Evolutionary conservation across 2,329 filamentous ascomycete genomes (phyloP).

Genomic region (Colletotrichum melonis): DNA sequence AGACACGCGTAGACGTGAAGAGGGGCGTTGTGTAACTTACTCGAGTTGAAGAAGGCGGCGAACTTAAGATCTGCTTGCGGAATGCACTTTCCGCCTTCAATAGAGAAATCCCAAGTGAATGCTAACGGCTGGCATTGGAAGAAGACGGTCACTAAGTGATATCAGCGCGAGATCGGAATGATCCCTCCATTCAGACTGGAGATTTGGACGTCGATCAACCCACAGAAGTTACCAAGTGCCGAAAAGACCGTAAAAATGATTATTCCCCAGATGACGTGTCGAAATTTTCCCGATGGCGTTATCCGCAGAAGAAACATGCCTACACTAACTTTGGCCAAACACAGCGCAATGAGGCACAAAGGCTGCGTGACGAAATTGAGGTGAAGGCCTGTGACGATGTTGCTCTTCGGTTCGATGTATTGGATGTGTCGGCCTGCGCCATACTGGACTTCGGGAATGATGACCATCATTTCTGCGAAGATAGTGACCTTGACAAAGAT

Average conservation of each 20-base stretch:
- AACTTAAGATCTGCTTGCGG: conserved; percentile 40
- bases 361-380: conserved; percentile 47
- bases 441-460: conserved; percentile 41
- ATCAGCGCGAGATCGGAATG: not conserved
- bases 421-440: conserved; percentile 43
- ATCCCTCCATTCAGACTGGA: too few relatives aligned
- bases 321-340: conserved; percentile 44
- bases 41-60: conserved; percentile 42
- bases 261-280: conserved; percentile 38
- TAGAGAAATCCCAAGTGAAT: conserved; percentile 38
- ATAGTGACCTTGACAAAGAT: conserved; percentile 33
- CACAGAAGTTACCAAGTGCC: conserved; percentile 39
- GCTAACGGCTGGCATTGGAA: conserved; percentile 41
- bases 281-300: conserved; percentile 37
- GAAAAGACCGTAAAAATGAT: conserved; percentile 43
- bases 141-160: conserved; percentile 39
- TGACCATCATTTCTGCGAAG: conserved; percentile 42
- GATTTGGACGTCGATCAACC: too few relatives aligned
- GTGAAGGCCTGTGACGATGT: conserved; percentile 40
- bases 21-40: not conserved
- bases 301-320: conserved; percentile 44
- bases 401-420: conserved; percentile 40
- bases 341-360: conserved; percentile 41
- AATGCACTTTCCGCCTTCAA: conserved; percentile 39
- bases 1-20: too few relatives aligned